phyloP scores from a whole-genome alignment of 2,329 filamentous ascomycete species.

The Nothophaeocryptopus gaeumannii region DNA sequence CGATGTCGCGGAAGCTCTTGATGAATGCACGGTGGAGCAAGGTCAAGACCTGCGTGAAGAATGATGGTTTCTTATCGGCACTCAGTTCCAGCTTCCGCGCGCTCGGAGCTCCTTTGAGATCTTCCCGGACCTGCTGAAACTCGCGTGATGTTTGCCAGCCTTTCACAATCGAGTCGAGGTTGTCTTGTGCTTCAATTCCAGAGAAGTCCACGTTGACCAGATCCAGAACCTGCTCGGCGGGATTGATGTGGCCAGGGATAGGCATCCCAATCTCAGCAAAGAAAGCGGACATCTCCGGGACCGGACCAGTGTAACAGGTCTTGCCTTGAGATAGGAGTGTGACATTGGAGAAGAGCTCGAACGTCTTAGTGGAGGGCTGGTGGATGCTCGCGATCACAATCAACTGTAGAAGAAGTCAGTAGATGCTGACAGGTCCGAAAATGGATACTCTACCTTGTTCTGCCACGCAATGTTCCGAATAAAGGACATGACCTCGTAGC shows the following conservation, averaged over 20 bases:
- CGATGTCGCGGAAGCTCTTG: constrained; percentile 75
- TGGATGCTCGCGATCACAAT: constrained; percentile 78
- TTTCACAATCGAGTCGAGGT: constrained; percentile 50
- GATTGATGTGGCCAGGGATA: constrained; percentile 67
- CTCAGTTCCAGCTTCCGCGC: constrained; percentile 9
- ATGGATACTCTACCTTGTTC: constrained; percentile 55
- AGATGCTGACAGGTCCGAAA: not conserved
- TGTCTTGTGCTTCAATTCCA: constrained; percentile 38
- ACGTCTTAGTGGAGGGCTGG: constrained; percentile 74
- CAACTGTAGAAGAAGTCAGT: constrained; percentile 46
- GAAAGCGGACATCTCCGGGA: constrained; percentile 54
- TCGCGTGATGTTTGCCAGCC: constrained; percentile 51
- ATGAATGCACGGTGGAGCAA: constrained; percentile 75
- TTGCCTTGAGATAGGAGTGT: constrained; percentile 66
- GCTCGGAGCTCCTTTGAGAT: constrained; percentile 13
- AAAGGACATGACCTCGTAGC: constrained; percentile 70
- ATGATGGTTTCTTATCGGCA: constrained; percentile 5
- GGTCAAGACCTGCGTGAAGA: constrained; percentile 41
- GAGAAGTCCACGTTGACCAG: constrained; percentile 72
- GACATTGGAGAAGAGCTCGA: constrained; percentile 73
- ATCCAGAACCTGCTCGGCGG: constrained; percentile 73
- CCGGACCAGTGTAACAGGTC: constrained; percentile 67
- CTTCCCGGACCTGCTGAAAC: constrained; percentile 9
- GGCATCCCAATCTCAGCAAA: constrained; percentile 58
- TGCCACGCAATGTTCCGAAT: constrained; percentile 60